Evolutionary conservation across 306 rosid genomes (phyloP), one percentile per base, ranked within the genome.

Genomic region (Ammopiptanthus mongolicus): DNA sequence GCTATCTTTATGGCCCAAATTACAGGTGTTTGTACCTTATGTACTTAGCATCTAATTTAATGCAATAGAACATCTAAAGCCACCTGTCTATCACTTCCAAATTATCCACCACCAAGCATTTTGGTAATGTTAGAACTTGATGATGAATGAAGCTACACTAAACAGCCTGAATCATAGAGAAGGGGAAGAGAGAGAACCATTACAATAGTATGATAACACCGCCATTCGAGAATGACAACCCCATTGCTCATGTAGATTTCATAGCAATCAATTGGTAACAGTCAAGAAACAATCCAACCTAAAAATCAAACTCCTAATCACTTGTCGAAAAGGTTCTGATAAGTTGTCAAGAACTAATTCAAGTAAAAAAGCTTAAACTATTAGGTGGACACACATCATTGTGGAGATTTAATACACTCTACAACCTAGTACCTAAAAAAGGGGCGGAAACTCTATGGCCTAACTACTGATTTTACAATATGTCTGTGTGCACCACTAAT

Each of bases 31-130:
- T 36, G 17, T 62, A 42, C 19, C 5, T 18, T 53, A 21, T 57
- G 39, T 31, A 58, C 63, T 31, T 47, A 2, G 50, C 52, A 66
- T 42, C 13, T 15, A 56, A 52, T 62, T 23, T 55, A 42, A 42
- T 48, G 55, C 71, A 36, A 71, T 46, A 12, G 31, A 70, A 23
- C 41, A 76, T 18, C 28, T 31, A 77, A 76, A 63, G 58, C 44
- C 75, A 63, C 8, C 37, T 63, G 8, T 29, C 14, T 51, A 2
- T 46, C 52, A 21, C 28, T n/a, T 21, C 41, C 64, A 19, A 14
- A 42, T n/a, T 42, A 29, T 50, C 63, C 42, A 68, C 14, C 51
- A 66, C 65, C 57, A 53, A 41, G 33, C 18, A 41, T 76, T 42
- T 36, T 8, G 25, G 50, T 41, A 42, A 53, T 28, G 33, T 8